Percentiles rank a stretch among this genome's conserved stretches.
phyloP scores from a whole-genome alignment of 441 rosid genomes.

The Cnidoscolus chayamansa region DNA sequence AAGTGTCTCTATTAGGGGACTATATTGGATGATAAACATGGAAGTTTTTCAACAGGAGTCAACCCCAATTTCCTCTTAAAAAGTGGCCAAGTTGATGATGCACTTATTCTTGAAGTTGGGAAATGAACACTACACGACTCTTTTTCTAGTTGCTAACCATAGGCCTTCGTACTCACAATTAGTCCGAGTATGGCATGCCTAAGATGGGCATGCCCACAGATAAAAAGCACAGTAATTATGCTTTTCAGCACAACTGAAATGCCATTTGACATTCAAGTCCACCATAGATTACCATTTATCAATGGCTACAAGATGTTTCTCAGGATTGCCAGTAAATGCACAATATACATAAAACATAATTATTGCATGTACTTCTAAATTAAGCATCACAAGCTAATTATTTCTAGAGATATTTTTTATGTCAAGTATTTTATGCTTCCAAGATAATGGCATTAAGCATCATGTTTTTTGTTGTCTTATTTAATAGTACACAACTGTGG shows the following conservation, averaged over 20 bases:
- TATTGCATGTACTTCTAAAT: background rate
- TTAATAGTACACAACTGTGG: too few relatives aligned
- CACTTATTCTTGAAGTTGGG: slow-evolving; percentile 22
- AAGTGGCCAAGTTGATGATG: slow-evolving; percentile 28
- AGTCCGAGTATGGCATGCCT: background rate
- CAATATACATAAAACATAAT: background rate
- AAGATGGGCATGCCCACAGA: background rate
- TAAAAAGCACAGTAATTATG: slow-evolving; percentile 2
- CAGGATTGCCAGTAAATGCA: background rate
- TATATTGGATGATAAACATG: background rate
- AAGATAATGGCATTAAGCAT: too few relatives aligned
- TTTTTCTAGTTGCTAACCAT: background rate
- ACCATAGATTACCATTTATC: background rate
- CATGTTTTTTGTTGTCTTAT: too few relatives aligned
- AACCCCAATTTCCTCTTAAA: background rate
- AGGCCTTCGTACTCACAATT: background rate
- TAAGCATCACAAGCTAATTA: too few relatives aligned
- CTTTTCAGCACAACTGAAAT: slow-evolving; percentile 28
- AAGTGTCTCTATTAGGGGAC: background rate
- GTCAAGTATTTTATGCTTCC: too few relatives aligned
- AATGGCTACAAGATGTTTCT: background rate
- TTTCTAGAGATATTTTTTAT: too few relatives aligned
- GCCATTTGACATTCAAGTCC: slow-evolving; percentile 11
- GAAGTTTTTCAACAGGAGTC: slow-evolving; percentile 1
- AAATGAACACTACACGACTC: slow-evolving; percentile 13